Conservation (phyloP, 2,329 filamentous ascomycete species). For the Epichloe gansuensis region DNA sequence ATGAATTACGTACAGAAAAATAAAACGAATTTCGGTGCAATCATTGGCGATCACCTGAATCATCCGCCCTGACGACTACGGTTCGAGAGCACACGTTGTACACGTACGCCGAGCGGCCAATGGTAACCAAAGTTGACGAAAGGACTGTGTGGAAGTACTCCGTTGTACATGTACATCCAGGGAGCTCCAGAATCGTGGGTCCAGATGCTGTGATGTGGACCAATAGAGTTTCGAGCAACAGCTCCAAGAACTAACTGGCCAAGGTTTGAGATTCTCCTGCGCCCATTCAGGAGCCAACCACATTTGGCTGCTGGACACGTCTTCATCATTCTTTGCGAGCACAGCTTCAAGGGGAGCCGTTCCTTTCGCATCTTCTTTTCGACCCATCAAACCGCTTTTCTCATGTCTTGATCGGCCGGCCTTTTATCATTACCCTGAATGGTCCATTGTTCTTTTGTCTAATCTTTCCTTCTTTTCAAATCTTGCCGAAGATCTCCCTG, state of each 20-base stretch:
- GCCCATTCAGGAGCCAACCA: not conserved
- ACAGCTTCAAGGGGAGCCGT: not conserved
- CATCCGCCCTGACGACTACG: no score
- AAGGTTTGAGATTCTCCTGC: not conserved
- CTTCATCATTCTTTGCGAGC: constrained; percentile 4
- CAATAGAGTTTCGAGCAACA: not conserved
- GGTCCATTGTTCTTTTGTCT: not conserved
- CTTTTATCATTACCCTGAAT: constrained; percentile 6
- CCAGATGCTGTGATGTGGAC: not conserved
- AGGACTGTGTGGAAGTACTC: no score
- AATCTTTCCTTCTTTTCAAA: constrained; percentile 8
- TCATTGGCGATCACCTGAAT: no score
- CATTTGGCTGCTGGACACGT: not conserved
- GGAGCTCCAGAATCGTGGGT: not conserved
- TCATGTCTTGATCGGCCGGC: not conserved
- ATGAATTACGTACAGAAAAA: no score
- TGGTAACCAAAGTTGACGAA: no score
- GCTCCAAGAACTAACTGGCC: not conserved
- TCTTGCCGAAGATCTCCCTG: not conserved
- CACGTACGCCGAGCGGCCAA: no score
- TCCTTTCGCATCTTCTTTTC: not conserved
- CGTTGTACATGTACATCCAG: no score
- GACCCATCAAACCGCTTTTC: constrained; percentile 1
- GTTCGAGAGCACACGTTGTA: no score
- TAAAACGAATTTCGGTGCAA: no score